Conservation (phyloP, 2,329 filamentous ascomycete species). For the Paramyrothecium roridum region DNA sequence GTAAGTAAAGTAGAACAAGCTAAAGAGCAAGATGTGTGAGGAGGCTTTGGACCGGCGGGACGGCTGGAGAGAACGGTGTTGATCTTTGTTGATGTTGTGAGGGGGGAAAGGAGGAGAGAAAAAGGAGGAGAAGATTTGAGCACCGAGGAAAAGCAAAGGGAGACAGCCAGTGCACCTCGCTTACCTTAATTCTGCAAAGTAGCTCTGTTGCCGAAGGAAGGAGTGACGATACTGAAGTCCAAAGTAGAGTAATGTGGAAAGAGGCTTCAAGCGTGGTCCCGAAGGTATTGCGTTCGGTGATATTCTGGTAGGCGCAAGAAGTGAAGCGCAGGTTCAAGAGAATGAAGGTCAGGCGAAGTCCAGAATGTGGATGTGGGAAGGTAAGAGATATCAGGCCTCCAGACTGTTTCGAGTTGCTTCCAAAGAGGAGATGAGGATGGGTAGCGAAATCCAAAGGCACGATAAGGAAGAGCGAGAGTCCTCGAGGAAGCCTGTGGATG, state of each 20-base stretch:
- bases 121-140: constrained; percentile 9
- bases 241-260: neutral
- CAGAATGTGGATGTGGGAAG: constrained; percentile 1
- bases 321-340: neutral
- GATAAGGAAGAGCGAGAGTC: neutral
- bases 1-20: constrained; percentile 58
- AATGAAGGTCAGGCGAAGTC: neutral
- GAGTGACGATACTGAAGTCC: neutral
- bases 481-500: too few relatives aligned
- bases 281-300: too few relatives aligned
- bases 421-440: neutral
- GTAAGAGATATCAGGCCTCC: constrained; percentile 7
- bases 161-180: constrained; percentile 4
- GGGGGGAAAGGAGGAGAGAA: constrained; percentile 14
- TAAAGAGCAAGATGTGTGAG: constrained; percentile 54
- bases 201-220: constrained; percentile 2
- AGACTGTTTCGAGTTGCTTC: neutral
- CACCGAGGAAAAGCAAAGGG: constrained; percentile 12
- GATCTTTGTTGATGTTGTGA: constrained; percentile 46
- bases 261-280: neutral
- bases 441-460: neutral
- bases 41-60: constrained; percentile 27
- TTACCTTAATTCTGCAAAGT: constrained; percentile 2
- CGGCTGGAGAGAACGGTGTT: constrained; percentile 36
- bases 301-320: neutral